phyloP scores from a whole-genome alignment of 2,329 filamentous ascomycete species.

The Chaetomium globosum region DNA sequence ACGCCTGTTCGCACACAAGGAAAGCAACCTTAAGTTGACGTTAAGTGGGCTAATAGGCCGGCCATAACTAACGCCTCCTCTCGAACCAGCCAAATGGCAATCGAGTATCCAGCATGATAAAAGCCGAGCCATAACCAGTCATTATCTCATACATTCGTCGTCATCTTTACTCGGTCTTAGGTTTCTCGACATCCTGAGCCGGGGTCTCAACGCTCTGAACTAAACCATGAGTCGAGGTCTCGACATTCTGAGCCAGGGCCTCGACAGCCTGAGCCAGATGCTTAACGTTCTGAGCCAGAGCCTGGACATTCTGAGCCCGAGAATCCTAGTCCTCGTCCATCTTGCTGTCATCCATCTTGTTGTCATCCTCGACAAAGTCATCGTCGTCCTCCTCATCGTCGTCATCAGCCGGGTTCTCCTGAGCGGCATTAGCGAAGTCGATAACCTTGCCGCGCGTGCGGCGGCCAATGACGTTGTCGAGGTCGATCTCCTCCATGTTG shows the following conservation, averaged over 20 bases:
- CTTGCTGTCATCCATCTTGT: slow-evolving; percentile 68
- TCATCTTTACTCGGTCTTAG: slow-evolving; percentile 21
- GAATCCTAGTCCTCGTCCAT: slow-evolving; percentile 62
- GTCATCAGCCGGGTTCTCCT: slow-evolving; percentile 72
- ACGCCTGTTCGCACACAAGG: background rate
- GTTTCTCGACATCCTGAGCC: slow-evolving; percentile 8
- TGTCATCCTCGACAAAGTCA: slow-evolving; percentile 65
- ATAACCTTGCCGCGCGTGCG: slow-evolving; percentile 92
- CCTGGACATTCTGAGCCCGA: background rate
- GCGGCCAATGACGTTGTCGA: slow-evolving; percentile 83
- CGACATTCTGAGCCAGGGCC: background rate
- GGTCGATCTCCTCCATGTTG: slow-evolving; percentile 88
- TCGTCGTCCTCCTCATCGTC: slow-evolving; percentile 79
- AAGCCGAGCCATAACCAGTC: slow-evolving; percentile 18
- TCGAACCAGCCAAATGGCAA: slow-evolving; percentile 9
- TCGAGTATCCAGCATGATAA: slow-evolving; percentile 9
- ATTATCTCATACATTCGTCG: slow-evolving; percentile 27
- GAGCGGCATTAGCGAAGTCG: slow-evolving; percentile 87
- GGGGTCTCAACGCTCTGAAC: too few species aligned
- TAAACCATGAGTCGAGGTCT: background rate
- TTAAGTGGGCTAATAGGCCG: background rate
- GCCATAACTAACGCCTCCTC: background rate
- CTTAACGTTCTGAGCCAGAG: too few species aligned
- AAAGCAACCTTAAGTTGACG: background rate
- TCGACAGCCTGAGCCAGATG: too few species aligned